Percentiles rank a stretch among this genome's conserved stretches.
Conservation (phyloP, 2,329 filamentous ascomycete species). For the Paracoccidioides lutzii region DNA sequence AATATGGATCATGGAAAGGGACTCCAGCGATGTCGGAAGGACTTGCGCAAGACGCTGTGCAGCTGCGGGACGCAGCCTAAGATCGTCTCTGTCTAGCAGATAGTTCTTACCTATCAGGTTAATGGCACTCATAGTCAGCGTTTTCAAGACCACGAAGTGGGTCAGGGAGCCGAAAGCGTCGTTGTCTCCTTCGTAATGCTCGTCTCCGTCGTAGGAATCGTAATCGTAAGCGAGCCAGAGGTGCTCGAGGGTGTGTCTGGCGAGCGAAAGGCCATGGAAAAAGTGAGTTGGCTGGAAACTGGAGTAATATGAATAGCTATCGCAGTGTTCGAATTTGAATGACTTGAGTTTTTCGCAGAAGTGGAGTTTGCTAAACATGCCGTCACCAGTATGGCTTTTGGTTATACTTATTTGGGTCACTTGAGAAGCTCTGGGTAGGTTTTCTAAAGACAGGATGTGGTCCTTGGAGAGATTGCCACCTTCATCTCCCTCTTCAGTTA, state of each 20-base stretch:
- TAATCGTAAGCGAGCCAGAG: conserved; percentile 1
- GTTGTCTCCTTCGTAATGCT: not conserved
- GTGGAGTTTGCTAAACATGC: conserved; percentile 2
- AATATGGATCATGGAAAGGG: not conserved
- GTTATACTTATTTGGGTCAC: conserved; percentile 1
- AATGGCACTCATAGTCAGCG: not conserved
- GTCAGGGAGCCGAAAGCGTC: not conserved
- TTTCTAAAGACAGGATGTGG: not conserved
- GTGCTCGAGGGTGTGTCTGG: not conserved
- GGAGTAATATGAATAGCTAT: not conserved
- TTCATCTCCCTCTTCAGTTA: not conserved
- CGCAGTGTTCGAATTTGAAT: conserved; percentile 5
- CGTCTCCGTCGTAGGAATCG: not conserved
- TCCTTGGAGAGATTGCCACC: not conserved
- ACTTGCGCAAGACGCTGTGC: not conserved
- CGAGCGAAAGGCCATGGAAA: not conserved
- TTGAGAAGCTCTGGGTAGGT: not conserved
- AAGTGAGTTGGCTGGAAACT: conserved; percentile 2
- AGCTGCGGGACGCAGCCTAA: not conserved
- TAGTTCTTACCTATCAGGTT: conserved; percentile 44
- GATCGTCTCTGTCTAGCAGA: not conserved
- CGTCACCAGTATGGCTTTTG: not conserved
- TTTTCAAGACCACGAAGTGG: not conserved
- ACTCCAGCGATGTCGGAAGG: not conserved
- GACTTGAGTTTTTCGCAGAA: conserved; percentile 7